Percentiles rank a stretch among this genome's conserved stretches.
Evolutionary conservation across 768 basidiomycete genomes (phyloP).

Genomic region (Lentinula guzmanii): DNA sequence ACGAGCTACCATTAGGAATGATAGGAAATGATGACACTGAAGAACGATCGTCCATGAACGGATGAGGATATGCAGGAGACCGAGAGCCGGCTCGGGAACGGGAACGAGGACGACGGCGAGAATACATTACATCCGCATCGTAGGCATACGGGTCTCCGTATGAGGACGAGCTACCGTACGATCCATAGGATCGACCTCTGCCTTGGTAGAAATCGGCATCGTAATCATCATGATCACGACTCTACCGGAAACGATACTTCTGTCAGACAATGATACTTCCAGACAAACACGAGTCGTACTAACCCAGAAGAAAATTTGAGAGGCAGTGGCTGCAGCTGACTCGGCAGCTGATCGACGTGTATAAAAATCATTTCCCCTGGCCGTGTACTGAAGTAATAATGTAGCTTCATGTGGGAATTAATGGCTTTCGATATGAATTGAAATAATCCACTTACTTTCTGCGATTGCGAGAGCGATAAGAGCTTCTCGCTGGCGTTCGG

Average conservation of each 20-base stretch:
- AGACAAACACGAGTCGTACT: slow-evolving; percentile 9
- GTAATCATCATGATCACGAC: slow-evolving; percentile 25
- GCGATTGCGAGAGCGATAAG: slow-evolving; percentile 64
- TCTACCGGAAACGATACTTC: slow-evolving; percentile 17
- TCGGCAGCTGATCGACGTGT: slow-evolving; percentile 50
- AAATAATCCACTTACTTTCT: slow-evolving; percentile 43
- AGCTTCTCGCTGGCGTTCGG: slow-evolving; percentile 59
- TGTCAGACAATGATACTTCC: neutral
- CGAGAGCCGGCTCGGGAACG: slow-evolving; percentile 30
- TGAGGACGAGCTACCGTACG: slow-evolving; percentile 15
- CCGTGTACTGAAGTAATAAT: slow-evolving; percentile 47
- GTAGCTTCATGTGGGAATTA: slow-evolving; percentile 32
- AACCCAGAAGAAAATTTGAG: slow-evolving; percentile 52
- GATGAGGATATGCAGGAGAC: slow-evolving; percentile 9
- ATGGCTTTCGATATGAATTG: neutral
- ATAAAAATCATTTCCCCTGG: slow-evolving; percentile 37
- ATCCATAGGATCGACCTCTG: slow-evolving; percentile 14
- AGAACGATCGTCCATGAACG: neutral
- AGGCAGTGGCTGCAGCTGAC: slow-evolving; percentile 63
- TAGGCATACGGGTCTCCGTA: slow-evolving; percentile 34
- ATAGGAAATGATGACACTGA: slow-evolving; percentile 11
- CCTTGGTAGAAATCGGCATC: slow-evolving; percentile 30
- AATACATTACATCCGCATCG: slow-evolving; percentile 21
- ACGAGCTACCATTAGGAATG: neutral
- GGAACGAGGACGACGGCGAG: slow-evolving; percentile 26